Evolutionary conservation across 2,329 filamentous ascomycete genomes (phyloP).

Genomic region (Lecanicillium sp.): DNA sequence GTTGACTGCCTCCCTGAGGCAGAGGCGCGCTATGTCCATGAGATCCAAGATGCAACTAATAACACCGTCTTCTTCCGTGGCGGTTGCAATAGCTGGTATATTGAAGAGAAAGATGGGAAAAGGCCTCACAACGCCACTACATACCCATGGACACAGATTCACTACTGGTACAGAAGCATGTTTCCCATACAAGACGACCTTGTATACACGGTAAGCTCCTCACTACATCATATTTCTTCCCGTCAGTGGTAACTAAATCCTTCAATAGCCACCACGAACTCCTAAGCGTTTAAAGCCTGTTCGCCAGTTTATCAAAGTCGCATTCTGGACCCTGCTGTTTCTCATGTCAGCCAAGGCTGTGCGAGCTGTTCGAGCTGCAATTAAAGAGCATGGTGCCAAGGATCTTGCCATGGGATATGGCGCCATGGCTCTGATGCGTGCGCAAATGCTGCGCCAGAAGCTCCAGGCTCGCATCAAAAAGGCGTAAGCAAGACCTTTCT

Average conservation of each 20-base stretch:
- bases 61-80: constrained; percentile 25
- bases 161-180: constrained; percentile 27
- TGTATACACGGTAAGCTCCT: constrained; percentile 23
- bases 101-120: constrained; percentile 15
- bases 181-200: constrained; percentile 26
- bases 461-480: too few species aligned
- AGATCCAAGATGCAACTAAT: constrained; percentile 22
- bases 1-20: constrained; percentile 25
- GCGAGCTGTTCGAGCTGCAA: neutral
- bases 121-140: constrained; percentile 24
- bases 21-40: constrained; percentile 22
- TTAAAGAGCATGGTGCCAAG: constrained; percentile 4
- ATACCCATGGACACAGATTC: constrained; percentile 26
- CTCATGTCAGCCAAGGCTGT: constrained; percentile 3
- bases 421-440: constrained; percentile 3
- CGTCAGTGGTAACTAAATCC: neutral
- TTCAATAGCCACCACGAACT: neutral
- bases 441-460: constrained; percentile 5
- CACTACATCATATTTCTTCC: too few species aligned
- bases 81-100: constrained; percentile 30
- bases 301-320: constrained; percentile 1
- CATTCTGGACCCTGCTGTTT: constrained; percentile 1
- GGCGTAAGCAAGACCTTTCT: too few species aligned
- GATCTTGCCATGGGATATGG: constrained; percentile 3
- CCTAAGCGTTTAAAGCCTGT: neutral